These are phyloP conservation scores for Boletus smithii DNA, from an alignment of 1,284 basidiomycete genomes.

Conservation along the genomic window DNA sequence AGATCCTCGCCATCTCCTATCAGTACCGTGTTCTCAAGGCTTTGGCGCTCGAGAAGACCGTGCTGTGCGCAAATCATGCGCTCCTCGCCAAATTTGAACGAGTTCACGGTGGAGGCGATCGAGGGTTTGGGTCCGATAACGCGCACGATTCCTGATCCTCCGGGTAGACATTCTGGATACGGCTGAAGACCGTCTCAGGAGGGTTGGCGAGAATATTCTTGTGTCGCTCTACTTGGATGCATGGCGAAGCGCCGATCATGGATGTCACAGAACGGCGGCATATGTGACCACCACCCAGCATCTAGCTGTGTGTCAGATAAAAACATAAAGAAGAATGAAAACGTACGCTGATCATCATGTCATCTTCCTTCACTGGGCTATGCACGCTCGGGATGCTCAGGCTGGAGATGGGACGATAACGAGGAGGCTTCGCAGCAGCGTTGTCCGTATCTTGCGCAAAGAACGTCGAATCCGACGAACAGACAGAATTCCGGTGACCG, in stretches of 20 bases:
- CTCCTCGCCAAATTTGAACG: slow-evolving; percentile 60
- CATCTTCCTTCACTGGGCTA: slow-evolving; percentile 60
- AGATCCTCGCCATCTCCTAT: slow-evolving; percentile 63
- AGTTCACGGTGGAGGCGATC: slow-evolving; percentile 53
- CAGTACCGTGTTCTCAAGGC: slow-evolving; percentile 60
- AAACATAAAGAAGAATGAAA: slow-evolving; percentile 8
- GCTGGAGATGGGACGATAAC: slow-evolving; percentile 63
- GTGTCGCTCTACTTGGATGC: slow-evolving; percentile 59
- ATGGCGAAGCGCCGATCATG: slow-evolving; percentile 67
- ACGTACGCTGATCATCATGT: slow-evolving; percentile 67
- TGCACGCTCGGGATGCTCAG: slow-evolving; percentile 52
- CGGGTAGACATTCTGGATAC: slow-evolving; percentile 22
- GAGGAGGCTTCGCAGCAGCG: slow-evolving; percentile 34
- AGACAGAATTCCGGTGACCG: slow-evolving; percentile 46
- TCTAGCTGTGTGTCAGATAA: slow-evolving; percentile 41
- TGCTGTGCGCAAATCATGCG: slow-evolving; percentile 62
- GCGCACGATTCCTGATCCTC: slow-evolving; percentile 38
- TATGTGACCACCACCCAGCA: slow-evolving; percentile 73
- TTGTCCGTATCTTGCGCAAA: slow-evolving; percentile 51
- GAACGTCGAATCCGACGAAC: slow-evolving; percentile 54
- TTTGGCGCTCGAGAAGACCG: slow-evolving; percentile 62
- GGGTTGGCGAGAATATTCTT: slow-evolving; percentile 45
- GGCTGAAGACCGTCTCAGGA: slow-evolving; percentile 30
- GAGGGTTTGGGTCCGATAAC: slow-evolving; percentile 54
- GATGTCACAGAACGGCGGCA: slow-evolving; percentile 65